These are phyloP conservation scores for Craterostigma plantagineum DNA, from an alignment of 257 asterid species.

Conservation along the genomic window DNA sequence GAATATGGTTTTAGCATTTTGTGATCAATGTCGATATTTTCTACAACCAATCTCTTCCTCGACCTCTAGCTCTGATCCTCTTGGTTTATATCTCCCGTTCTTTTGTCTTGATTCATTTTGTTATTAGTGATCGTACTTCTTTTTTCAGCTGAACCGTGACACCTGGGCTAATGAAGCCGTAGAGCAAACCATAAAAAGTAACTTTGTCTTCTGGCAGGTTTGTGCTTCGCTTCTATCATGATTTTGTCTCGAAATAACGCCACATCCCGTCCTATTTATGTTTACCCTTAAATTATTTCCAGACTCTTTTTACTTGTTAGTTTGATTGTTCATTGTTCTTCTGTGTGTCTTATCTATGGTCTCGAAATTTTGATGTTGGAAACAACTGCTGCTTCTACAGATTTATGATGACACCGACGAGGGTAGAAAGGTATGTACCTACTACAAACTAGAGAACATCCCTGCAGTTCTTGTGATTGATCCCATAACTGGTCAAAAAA, in stretches of 20 bases:
- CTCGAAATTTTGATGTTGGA: slow-evolving; percentile 1
- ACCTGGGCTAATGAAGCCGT: slow-evolving; percentile 98
- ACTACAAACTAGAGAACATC: slow-evolving; percentile 60
- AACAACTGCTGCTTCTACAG: slow-evolving; percentile 17
- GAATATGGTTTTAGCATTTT: too few species aligned
- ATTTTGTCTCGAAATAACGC: neutral
- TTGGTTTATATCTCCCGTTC: too few species aligned
- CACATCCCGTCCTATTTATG: too few species aligned
- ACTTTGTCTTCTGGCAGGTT: slow-evolving; percentile 99
- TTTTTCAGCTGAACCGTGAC: slow-evolving; percentile 86
- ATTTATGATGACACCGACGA: slow-evolving; percentile 83
- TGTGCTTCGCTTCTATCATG: slow-evolving; percentile 2
- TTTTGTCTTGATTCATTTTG: too few species aligned
- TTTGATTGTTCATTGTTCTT: too few species aligned
- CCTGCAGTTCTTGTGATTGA: slow-evolving; percentile 77
- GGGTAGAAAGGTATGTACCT: slow-evolving; percentile 91
- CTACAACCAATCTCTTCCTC: too few species aligned
- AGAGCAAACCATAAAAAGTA: slow-evolving; percentile 80
- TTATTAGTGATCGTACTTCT: neutral
- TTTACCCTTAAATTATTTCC: neutral
- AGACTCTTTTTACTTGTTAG: neutral
- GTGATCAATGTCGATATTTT: too few species aligned
- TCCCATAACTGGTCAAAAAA: slow-evolving; percentile 90
- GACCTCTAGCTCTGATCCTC: too few species aligned
- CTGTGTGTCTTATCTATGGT: too few species aligned